Evolutionary conservation across 1,284 basidiomycete genomes (phyloP).

Genomic region (Peniophora sp.): DNA sequence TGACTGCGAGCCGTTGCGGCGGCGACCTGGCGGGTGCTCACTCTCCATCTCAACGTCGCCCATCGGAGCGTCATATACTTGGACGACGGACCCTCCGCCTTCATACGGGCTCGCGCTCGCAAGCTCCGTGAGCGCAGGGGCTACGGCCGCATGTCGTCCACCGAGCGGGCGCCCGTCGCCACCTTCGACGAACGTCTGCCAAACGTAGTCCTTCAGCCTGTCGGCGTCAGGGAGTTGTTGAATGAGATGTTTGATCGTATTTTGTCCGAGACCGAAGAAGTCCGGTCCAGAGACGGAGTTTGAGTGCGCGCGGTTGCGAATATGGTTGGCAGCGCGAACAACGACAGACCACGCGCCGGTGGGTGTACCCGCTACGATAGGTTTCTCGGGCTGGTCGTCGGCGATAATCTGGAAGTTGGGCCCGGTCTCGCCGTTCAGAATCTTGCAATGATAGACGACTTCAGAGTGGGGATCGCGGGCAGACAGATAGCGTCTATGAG

Average conservation of each 20-base stretch:
- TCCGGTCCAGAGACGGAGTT: constrained; percentile 81
- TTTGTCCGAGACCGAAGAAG: constrained; percentile 77
- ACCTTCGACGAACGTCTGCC: constrained; percentile 76
- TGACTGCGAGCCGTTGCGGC: no score
- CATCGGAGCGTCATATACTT: no score
- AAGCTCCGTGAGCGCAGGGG: constrained; percentile 64
- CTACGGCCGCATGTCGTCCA: constrained; percentile 69
- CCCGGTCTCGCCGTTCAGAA: constrained; percentile 72
- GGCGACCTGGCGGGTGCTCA: no score
- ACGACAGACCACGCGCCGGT: constrained; percentile 79
- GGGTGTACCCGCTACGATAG: constrained; percentile 73
- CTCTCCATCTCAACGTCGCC: no score
- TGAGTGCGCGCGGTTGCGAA: constrained; percentile 70
- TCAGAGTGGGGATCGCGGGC: constrained; percentile 57
- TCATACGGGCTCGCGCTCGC: constrained; percentile 39
- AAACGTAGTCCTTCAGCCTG: constrained; percentile 67
- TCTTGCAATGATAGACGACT: constrained; percentile 73
- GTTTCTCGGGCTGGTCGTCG: constrained; percentile 54
- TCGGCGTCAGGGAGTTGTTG: constrained; percentile 69
- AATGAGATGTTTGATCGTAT: constrained; percentile 78
- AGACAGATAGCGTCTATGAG: constrained; percentile 61
- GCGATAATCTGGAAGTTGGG: constrained; percentile 77
- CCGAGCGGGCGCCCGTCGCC: constrained; percentile 53
- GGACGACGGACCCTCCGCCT: neutral
- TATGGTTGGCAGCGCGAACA: constrained; percentile 69